Evolutionary conservation across 768 basidiomycete species (phyloP), one percentile per base, ranked within the genome.

Genomic region (Termitomyces sp.): DNA sequence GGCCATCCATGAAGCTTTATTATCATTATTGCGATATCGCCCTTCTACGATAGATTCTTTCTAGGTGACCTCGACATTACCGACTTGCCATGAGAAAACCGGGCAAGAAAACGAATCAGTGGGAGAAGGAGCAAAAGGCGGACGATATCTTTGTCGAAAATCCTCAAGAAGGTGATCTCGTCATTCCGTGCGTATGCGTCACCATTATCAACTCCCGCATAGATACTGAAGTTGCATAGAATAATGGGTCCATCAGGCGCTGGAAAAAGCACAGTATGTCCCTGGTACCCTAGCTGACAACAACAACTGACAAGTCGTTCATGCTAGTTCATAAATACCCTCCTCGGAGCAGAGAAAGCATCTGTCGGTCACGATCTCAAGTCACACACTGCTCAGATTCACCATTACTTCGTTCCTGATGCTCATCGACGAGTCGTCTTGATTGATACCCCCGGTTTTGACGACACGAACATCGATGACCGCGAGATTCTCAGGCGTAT

Each of bases 391-490:
- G 43, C 55, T 13, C 57, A 56, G 14, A 24, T 63, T 3, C 57
- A 63, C 2, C 57, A 61, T 22, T 50, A 53, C 42, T 26, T 58
- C 26, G 4, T 58, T 4, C 50, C 53, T n/a, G 53, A 60, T 42
- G 44, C 58, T 2, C 14, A 56, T 38, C 56, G 53, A 9, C 63
- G 64, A 3, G 33, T 65, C 13, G 54, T 65, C 42, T 22, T 67
- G 3, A 51, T 67, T 14, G 66, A 67, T 33, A 67, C 66, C 1
- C 66, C 66, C n/a, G 66, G 66, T 8, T 67, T 67, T 33, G 64
- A 67, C 35, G 61, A 65, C 51, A 64, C 66, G 2, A 47, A 40
- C 32, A 16, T 22, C 20, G 55, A 56, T 5, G 64, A 67, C 32
- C 24, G 46, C 6, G 62, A 62, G 38, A 65, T 67, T 24, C 42